These are phyloP conservation scores for Ogataea sp. DNA, from an alignment of 805 yeast species.

Conservation along the genomic window DNA sequence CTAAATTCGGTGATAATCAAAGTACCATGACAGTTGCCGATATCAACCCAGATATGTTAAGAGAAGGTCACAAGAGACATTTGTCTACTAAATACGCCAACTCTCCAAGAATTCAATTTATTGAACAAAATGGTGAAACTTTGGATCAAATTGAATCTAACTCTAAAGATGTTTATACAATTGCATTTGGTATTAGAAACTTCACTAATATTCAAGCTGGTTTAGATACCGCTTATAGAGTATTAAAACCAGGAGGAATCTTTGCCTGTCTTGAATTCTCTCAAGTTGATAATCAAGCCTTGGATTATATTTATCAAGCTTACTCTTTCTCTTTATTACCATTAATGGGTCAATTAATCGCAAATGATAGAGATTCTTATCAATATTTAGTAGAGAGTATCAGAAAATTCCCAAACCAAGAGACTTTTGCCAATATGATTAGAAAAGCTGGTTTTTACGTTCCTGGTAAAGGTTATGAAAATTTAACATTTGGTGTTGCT, in stretches of 20 bases:
- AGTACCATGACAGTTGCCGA: constrained; percentile 88
- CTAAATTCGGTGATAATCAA: constrained; percentile 61
- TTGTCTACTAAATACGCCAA: constrained; percentile 48
- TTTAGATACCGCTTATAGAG: constrained; percentile 89
- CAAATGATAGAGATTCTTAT: constrained; percentile 92
- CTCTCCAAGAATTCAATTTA: constrained; percentile 65
- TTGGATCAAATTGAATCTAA: constrained; percentile 77
- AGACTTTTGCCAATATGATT: constrained; percentile 84
- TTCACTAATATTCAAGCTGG: constrained; percentile 95
- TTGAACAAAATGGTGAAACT: constrained; percentile 89
- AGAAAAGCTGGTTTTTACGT: constrained; percentile 90
- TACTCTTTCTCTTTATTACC: constrained; percentile 88
- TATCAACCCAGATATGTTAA: constrained; percentile 92
- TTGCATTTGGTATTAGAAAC: constrained; percentile 95
- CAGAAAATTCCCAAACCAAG: constrained; percentile 86
- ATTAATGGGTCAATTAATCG: constrained; percentile 90
- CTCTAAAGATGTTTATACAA: constrained; percentile 92
- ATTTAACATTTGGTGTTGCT: constrained; percentile 89
- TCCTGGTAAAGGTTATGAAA: constrained; percentile 89
- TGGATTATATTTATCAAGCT: constrained; percentile 73
- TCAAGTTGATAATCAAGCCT: constrained; percentile 72
- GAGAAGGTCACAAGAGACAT: constrained; percentile 81
- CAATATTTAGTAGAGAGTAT: constrained; percentile 95
- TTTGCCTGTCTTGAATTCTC: constrained; percentile 95
- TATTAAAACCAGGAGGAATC: constrained; percentile 94